Conservation (phyloP, 2,329 filamentous ascomycete genomes). For the Thermoascus crustaceus region DNA sequence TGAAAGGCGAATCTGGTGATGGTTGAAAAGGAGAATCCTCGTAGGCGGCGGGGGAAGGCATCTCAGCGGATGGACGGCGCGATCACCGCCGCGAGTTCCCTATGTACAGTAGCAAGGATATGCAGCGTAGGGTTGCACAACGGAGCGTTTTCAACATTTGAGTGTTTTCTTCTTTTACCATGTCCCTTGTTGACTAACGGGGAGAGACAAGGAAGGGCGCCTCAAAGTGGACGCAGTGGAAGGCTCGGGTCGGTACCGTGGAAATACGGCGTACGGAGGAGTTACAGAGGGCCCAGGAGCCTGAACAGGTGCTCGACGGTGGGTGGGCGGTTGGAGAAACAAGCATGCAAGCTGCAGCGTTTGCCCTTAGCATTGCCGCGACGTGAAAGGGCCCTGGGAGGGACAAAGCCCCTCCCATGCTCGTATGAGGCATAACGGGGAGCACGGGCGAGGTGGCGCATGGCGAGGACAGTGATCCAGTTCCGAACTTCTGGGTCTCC, state of each 20-base stretch:
- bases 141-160: conserved; percentile 12
- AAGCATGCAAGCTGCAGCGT: conserved; percentile 1
- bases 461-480: conserved; percentile 11
- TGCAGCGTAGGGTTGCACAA: not conserved
- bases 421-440: conserved; percentile 9
- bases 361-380: not conserved
- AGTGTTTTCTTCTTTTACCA: not conserved
- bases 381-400: conserved; percentile 24
- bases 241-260: not conserved
- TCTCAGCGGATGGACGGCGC: conserved; percentile 2
- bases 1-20: not conserved
- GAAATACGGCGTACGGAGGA: not conserved
- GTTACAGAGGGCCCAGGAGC: no score
- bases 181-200: no score
- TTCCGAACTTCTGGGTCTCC: conserved; percentile 17
- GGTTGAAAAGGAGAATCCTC: conserved; percentile 4
- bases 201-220: no score
- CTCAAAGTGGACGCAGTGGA: no score
- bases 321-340: not conserved
- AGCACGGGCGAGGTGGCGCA: conserved; percentile 11
- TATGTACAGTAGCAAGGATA: conserved; percentile 2
- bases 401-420: conserved; percentile 7
- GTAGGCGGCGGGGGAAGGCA: conserved; percentile 4
- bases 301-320: not conserved
- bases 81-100: not conserved